Evolutionary conservation across 2,329 filamentous ascomycete genomes (phyloP).

Genomic region (Exophiala sp.): DNA sequence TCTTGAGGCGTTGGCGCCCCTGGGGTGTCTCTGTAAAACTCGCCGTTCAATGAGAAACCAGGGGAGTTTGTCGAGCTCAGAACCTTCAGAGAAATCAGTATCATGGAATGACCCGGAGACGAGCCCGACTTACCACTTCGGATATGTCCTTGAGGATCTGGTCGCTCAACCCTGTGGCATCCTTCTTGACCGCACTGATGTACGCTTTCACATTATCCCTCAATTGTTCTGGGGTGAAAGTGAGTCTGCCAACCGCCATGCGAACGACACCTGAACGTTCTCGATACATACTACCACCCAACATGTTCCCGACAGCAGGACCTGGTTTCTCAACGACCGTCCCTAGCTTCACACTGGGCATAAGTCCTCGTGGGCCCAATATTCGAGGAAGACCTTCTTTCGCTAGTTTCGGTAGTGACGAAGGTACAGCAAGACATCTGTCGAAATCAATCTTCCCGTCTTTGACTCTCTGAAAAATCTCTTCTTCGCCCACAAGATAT

Average conservation of each 20-base stretch:
- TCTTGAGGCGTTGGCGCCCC: conserved; percentile 16
- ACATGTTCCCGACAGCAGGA: conserved; percentile 72
- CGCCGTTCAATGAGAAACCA: conserved; percentile 80
- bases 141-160: conserved; percentile 64
- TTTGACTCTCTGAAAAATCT: conserved; percentile 75
- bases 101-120: background rate
- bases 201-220: conserved; percentile 78
- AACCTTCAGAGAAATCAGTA: conserved; percentile 51
- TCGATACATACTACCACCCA: conserved; percentile 80
- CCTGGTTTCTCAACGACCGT: conserved; percentile 82
- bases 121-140: conserved; percentile 54
- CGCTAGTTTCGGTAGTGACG: conserved; percentile 72
- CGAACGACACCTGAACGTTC: conserved; percentile 81
- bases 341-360: conserved; percentile 84
- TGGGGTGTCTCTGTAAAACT: conserved; percentile 47
- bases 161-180: conserved; percentile 65
- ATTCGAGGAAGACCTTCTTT: conserved; percentile 77
- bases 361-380: conserved; percentile 82
- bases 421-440: conserved; percentile 77
- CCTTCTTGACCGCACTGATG: conserved; percentile 71
- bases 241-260: conserved; percentile 86
- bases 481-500: conserved; percentile 76
- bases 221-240: conserved; percentile 82
- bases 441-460: conserved; percentile 81
- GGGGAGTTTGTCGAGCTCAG: conserved; percentile 84